phyloP scores from a whole-genome alignment of 805 yeast genomes.

The Lachancea lanzarotensis region DNA sequence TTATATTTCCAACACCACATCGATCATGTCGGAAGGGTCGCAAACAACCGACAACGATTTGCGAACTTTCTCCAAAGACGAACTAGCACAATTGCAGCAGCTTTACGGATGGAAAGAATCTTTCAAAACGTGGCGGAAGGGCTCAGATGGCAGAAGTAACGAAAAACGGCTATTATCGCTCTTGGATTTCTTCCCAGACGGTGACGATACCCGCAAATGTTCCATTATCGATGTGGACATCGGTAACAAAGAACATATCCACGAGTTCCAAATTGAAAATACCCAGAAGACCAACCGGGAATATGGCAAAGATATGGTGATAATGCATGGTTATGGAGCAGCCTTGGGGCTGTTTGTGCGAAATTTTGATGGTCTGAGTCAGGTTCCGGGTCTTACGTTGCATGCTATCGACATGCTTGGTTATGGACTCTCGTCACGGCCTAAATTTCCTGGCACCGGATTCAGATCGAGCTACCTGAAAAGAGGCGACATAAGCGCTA shows the following conservation, averaged over 20 bases:
- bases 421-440: slow-evolving; percentile 84
- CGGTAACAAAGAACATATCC: slow-evolving; percentile 47
- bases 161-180: slow-evolving; percentile 47
- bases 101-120: slow-evolving; percentile 31
- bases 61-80: not conserved
- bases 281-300: slow-evolving; percentile 61
- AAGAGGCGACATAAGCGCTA: slow-evolving; percentile 22
- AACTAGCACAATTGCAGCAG: slow-evolving; percentile 6
- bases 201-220: slow-evolving; percentile 43
- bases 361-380: slow-evolving; percentile 49
- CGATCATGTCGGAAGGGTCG: not conserved
- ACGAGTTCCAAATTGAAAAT: slow-evolving; percentile 63
- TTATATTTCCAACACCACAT: too few species aligned
- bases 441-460: slow-evolving; percentile 58
- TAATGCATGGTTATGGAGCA: slow-evolving; percentile 94
- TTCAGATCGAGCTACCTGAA: slow-evolving; percentile 52
- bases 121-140: slow-evolving; percentile 39
- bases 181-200: slow-evolving; percentile 53
- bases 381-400: slow-evolving; percentile 53
- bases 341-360: slow-evolving; percentile 79
- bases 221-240: slow-evolving; percentile 49
- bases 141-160: slow-evolving; percentile 32
- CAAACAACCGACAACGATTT: not conserved
- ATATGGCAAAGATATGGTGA: slow-evolving; percentile 54
- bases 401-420: slow-evolving; percentile 88